Evolutionary conservation across 352 stramenopile species (phyloP), one percentile per base, ranked within the genome.

Genomic region (Globisporangium megalacanthum): DNA sequence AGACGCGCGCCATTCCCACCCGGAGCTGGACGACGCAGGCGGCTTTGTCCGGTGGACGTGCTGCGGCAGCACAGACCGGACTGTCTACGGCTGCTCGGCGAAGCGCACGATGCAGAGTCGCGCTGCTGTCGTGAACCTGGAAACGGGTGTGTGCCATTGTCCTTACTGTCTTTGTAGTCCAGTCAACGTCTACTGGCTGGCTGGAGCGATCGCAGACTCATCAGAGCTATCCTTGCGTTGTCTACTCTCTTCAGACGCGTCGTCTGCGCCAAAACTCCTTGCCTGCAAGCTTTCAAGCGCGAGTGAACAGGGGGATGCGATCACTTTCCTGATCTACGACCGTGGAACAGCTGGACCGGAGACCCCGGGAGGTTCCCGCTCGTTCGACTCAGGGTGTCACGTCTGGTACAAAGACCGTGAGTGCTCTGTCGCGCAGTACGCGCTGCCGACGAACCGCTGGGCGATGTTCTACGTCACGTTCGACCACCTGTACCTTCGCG

Each of bases 31-130:
- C 48, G 75, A 89, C 15, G 52, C 63, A 1, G 76, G 79, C 1
- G 73, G 75, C 17, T 89, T 89, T 58, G 65, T 87, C 4, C 64
- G 79, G 0, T 89, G 77, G 79, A 67, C 70, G 8, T 87, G 79
- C 54, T 89, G 79, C 22, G 79, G 77, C 11, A 80, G 69, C 58
- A 83, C 69, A 0, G 64, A 82, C 31, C 65, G 65, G 4, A 85
- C 57, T 35, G 65, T 89, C 7, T 86, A 75, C 33, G 79, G 79
- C 7, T 89, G 79, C n/a, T 73, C 70, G 3, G 62, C 60, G n/a
- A 54, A 47, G 22, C 41, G 54, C 19, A 20, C 37, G 8, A 46
- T 47, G 6, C 46, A 56, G 29, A 53, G 36, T 8, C 25, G 36
- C 2, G 20, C 20, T 0, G 31, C 15, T 17, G n/a, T 22, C 5